A percentile compares a stretch with the other conserved stretches of the same genome.
These are phyloP conservation scores for Excoecaria cochinchinensis DNA, from an alignment of 345 rosid species.

Conservation along the genomic window DNA sequence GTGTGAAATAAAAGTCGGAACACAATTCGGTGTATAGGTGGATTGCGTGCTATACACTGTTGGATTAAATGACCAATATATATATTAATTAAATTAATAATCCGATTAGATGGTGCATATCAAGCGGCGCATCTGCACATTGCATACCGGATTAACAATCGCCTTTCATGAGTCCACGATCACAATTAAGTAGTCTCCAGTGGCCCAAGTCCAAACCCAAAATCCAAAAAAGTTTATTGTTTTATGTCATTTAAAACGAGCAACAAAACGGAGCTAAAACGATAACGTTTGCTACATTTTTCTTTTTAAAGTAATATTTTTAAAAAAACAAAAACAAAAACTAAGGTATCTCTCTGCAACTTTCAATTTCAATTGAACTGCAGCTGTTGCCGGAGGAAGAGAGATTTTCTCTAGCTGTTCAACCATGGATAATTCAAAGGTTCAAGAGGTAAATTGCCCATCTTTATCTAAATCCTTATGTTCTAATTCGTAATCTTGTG, in stretches of 20 bases:
- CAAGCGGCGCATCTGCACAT: no score
- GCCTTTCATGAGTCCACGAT: neutral
- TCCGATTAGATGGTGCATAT: no score
- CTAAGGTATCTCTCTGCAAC: neutral
- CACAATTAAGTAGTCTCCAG: neutral
- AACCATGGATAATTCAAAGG: constrained; percentile 14
- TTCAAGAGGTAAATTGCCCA: constrained; percentile 11
- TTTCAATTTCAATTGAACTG: neutral
- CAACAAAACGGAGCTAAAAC: neutral
- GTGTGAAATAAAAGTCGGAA: no score
- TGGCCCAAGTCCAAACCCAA: neutral
- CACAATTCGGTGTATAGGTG: no score
- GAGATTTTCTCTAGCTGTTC: neutral
- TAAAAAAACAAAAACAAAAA: neutral
- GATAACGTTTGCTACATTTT: neutral
- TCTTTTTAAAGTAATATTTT: neutral
- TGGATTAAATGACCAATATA: no score
- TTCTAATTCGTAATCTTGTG: neutral
- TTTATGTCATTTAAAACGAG: no score
- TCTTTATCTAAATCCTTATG: no score
- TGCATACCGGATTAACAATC: no score
- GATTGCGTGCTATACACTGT: no score
- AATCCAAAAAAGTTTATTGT: no score
- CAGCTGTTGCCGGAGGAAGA: neutral
- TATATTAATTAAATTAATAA: no score